These are phyloP conservation scores for Agrocybe pediades DNA, from an alignment of 768 basidiomycete genomes.

Conservation along the genomic window DNA sequence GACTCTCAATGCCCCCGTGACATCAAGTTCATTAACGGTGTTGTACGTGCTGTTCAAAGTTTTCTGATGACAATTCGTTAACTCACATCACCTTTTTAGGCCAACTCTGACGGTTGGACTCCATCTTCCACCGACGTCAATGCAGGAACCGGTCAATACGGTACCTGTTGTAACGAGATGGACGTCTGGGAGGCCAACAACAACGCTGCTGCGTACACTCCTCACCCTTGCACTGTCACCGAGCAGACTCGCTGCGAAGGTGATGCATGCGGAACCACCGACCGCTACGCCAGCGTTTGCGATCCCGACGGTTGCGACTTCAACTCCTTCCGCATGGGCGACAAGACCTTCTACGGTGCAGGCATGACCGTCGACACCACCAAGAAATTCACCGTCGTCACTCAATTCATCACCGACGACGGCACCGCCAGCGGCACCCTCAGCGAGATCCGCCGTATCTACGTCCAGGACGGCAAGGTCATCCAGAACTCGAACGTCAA, in stretches of 20 bases:
- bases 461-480: constrained; percentile 55
- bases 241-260: constrained; percentile 45
- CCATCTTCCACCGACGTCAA: constrained; percentile 22
- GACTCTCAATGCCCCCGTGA: constrained; percentile 56
- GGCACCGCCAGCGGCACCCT: constrained; percentile 2
- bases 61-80: neutral
- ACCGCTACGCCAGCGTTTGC: constrained; percentile 4
- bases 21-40: constrained; percentile 60
- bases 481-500: constrained; percentile 50
- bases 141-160: constrained; percentile 23
- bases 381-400: constrained; percentile 35
- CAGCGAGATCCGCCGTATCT: constrained; percentile 26
- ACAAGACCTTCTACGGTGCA: constrained; percentile 1
- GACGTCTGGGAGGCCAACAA: constrained; percentile 63
- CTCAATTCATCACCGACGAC: constrained; percentile 24
- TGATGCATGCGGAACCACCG: constrained; percentile 25
- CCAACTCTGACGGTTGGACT: constrained; percentile 21
- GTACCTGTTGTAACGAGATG: constrained; percentile 40
- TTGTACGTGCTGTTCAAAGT: constrained; percentile 32
- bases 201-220: constrained; percentile 50
- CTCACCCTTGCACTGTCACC: constrained; percentile 46
- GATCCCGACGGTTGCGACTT: constrained; percentile 6
- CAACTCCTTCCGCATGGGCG: constrained; percentile 5
- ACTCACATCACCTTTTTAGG: constrained; percentile 10
- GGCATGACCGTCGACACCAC: constrained; percentile 9